Base-by-base conservation (phyloP, 768 basidiomycete species). In the Boletus pseudo-olivaceus region DNA sequence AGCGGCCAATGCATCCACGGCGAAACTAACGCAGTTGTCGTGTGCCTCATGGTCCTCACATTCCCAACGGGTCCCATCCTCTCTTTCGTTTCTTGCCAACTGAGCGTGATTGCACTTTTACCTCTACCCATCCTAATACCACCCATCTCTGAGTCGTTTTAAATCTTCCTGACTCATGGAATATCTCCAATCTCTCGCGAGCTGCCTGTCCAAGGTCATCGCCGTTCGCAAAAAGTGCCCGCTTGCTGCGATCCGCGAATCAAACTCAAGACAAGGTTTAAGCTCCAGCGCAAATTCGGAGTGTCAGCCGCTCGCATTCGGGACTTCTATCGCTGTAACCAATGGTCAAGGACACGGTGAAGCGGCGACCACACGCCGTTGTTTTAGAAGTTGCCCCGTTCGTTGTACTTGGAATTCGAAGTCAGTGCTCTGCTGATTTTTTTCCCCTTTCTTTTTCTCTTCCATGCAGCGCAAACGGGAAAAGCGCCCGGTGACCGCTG, bases 121-220 rank as follows among this genome's bases (percentile, higher is more conserved):
- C 46, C 8, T 37, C 39, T 19, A 10, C 35, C 8, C 37, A 12
- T 34, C 37, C 26, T 39, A 43, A 19, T 14, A 20, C 44, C 40
- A 27, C 14, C 40, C 26, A 5, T 12, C 19, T 7, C 44, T 30
- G 32, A 37, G n/a, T 7, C 37, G 14, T 52, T 48, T 38, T 1
- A 38, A 44, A 29, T 38, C 41, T 7, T 47, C 10, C 37, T 9
- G 6, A 27, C 23, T 12, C 47, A 65, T 65, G 63, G 58, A 67
- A 14, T 67, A 64, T 14, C 65, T 67, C 20, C 62, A 61, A 5
- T 56, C 55, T 8, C 53, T 67, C 23, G 23, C 64, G 0, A 41
- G 47, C 12, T 12, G 39, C 47, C 62, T 64, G 17, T 50, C 64
- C 48, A 65, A 55, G 56, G 64, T 65, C 40, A 23, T 65, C 51